Conservation (phyloP, 164 flowering plant species). For the Magnolia changhungtana region DNA sequence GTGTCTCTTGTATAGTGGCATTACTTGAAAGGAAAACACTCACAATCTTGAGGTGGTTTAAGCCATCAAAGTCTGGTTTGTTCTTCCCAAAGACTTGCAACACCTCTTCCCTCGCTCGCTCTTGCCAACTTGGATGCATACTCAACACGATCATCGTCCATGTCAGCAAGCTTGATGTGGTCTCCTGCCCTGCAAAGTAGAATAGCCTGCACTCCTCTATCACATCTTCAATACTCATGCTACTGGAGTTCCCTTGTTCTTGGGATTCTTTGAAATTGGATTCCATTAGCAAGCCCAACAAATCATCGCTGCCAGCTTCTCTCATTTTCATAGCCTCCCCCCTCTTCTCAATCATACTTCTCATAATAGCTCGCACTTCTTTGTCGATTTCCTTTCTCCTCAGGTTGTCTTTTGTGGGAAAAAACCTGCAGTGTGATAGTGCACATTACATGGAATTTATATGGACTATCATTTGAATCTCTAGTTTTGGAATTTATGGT, state of each 20-base stretch:
- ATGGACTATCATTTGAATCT: too few relatives aligned
- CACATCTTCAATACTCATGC: background rate
- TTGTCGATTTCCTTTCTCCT: background rate
- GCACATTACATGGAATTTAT: too few relatives aligned
- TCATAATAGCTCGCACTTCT: background rate
- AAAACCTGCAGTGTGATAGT: background rate
- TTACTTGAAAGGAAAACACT: background rate
- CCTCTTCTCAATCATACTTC: background rate
- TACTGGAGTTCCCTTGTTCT: background rate
- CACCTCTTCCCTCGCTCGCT: background rate
- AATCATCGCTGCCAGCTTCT: background rate
- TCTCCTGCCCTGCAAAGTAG: background rate
- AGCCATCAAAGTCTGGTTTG: background rate
- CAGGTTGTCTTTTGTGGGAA: background rate
- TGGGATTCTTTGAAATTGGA: background rate
- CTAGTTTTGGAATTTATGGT: too few relatives aligned
- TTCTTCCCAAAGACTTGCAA: background rate
- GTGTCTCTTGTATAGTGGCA: too few relatives aligned
- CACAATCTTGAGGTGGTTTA: background rate
- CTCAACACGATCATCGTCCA: background rate
- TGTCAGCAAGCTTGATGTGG: background rate
- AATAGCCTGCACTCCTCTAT: background rate
- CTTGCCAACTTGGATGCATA: background rate
- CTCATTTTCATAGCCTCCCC: background rate
- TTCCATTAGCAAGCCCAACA: slow-evolving; percentile 1